Evolutionary conservation across 306 rosid genomes (phyloP).

Genomic region (Rosa rugosa): DNA sequence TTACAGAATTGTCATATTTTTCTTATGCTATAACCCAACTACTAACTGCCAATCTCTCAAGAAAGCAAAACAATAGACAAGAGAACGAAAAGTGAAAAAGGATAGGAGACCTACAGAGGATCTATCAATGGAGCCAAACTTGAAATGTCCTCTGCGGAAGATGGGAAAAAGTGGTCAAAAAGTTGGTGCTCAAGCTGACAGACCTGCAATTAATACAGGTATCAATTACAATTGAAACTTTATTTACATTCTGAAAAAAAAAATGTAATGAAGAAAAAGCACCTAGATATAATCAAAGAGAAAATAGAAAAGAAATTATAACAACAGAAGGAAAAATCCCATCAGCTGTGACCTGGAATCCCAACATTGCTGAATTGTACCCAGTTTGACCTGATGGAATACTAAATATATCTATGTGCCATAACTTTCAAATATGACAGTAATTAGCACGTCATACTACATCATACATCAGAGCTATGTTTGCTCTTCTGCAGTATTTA

Average conservation of each 20-base stretch:
- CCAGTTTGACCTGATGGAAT: neutral
- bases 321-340: neutral
- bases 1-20: neutral
- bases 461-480: neutral
- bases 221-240: constrained; percentile 22
- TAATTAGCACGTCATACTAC: neutral
- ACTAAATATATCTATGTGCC: constrained; percentile 1
- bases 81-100: neutral
- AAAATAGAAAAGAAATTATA: neutral
- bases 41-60: neutral
- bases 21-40: neutral
- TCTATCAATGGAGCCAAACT: constrained; percentile 95
- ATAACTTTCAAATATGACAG: neutral
- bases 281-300: neutral
- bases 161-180: constrained; percentile 92
- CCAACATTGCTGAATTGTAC: neutral
- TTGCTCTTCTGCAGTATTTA: neutral
- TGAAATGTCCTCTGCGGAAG: constrained; percentile 80
- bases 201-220: constrained; percentile 57
- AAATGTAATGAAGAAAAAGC: neutral
- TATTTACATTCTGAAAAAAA: neutral
- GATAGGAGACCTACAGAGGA: constrained; percentile 73
- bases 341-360: neutral
- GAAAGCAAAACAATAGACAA: neutral
- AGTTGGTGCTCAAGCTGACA: constrained; percentile 99